A percentile compares a stretch with the other conserved stretches of the same genome.
Conservation (phyloP, 768 basidiomycete genomes). For the Termitomyces sp. region DNA sequence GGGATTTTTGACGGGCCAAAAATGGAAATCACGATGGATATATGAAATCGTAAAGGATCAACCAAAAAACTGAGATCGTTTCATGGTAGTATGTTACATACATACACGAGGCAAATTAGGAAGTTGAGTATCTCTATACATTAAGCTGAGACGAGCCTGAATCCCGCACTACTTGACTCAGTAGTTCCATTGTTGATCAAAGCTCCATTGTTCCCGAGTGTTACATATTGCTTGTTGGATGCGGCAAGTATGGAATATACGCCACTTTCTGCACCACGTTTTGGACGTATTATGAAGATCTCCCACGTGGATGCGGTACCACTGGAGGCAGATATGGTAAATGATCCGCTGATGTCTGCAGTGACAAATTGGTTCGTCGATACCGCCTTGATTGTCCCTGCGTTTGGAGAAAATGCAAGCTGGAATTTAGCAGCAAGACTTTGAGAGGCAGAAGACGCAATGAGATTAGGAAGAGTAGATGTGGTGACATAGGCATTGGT, state of each 20-base stretch:
- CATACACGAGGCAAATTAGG: neutral
- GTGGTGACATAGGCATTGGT: conserved; percentile 19
- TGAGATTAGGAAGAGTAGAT: conserved; percentile 17
- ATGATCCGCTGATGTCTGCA: conserved; percentile 24
- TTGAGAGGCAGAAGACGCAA: conserved; percentile 16
- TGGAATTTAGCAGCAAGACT: conserved; percentile 19
- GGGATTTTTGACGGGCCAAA: neutral
- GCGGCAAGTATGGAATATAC: conserved; percentile 25
- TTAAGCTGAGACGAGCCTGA: conserved; percentile 13
- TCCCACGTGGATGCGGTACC: conserved; percentile 23
- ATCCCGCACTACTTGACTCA: conserved; percentile 20
- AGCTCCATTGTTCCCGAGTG: conserved; percentile 17
- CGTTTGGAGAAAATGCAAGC: conserved; percentile 24
- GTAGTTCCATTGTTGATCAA: conserved; percentile 23
- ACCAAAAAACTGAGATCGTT: neutral
- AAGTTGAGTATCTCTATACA: neutral
- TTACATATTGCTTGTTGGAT: conserved; percentile 23
- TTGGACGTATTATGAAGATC: conserved; percentile 21
- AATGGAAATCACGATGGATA: neutral
- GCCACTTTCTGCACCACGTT: conserved; percentile 18
- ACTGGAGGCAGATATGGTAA: conserved; percentile 21
- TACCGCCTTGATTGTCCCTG: conserved; percentile 20
- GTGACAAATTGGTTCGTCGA: conserved; percentile 24
- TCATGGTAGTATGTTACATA: neutral
- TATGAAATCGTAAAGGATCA: neutral